phyloP scores from a whole-genome alignment of 805 yeast genomes.

The Cephaloascus albidus region DNA sequence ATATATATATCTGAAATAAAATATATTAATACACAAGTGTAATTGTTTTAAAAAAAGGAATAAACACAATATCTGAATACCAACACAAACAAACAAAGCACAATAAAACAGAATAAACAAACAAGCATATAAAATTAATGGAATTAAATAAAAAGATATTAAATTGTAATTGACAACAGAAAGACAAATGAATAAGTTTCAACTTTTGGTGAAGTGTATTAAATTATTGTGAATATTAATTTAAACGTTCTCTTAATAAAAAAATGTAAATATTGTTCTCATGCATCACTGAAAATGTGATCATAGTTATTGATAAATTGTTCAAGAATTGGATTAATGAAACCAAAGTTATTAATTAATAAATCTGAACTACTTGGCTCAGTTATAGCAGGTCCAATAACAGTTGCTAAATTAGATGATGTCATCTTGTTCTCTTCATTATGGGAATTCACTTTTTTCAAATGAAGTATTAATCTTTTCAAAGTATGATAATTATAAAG shows the following conservation, averaged over 20 bases:
- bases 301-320: slow-evolving; percentile 35
- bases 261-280: no score
- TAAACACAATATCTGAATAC: neutral
- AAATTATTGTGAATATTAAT: no score
- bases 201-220: no score
- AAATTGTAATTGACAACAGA: no score
- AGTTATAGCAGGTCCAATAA: slow-evolving; percentile 59
- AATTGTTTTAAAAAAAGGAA: neutral
- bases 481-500: slow-evolving; percentile 57
- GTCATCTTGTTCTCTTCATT: slow-evolving; percentile 77
- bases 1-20: neutral
- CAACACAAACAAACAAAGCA: neutral
- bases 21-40: neutral
- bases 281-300: slow-evolving; percentile 17
- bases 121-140: neutral
- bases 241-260: no score
- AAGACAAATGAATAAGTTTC: no score
- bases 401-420: slow-evolving; percentile 83
- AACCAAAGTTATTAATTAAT: slow-evolving; percentile 39
- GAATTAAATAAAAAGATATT: neutral
- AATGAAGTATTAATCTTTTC: slow-evolving; percentile 58
- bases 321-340: slow-evolving; percentile 45
- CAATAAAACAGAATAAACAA: neutral
- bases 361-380: slow-evolving; percentile 43
- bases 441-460: slow-evolving; percentile 57